Base-by-base conservation (phyloP, 306 rosid species). In the Heteromeles arbutifolia region DNA sequence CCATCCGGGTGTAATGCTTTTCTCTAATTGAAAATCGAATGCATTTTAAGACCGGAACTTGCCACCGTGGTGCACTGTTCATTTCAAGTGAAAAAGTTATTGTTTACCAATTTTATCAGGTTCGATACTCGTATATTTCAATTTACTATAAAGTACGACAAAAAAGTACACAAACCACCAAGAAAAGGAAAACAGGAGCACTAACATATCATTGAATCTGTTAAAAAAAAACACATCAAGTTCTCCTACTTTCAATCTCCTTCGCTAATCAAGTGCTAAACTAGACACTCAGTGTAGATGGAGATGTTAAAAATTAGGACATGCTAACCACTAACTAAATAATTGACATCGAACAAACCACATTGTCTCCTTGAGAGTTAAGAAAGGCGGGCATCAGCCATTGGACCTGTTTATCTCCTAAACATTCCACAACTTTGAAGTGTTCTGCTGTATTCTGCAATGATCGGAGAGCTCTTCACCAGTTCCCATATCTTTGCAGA, bases 401-500 rank as follows among this genome's bases (percentile, higher is more conserved):
- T 1, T 18, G 56, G 34, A 70, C 56, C 31, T 29, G 45, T 65
- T 82, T 86, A 91, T 79, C 89, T 91, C 90, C 92, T 87, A 65
- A 82, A 93, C 87, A 91, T 37, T 63, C 96, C 96, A 0, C 93
- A 87, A 71, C 82, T 82, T 68, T 85, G 92, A 78, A 91, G 97
- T 50, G 90, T 81, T 84, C 78, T 91, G 72, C 81, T 77, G 77
- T 93, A 93, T 69, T 91, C 97, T 24, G 81, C 78, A 73, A 93
- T 84, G 4, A 87, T 83, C 29, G 96, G 85, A 63, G 98, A 91
- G 87, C 54, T 89, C 79, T 86, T 93, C 79, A 91, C 88, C 69
- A 79, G 79, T 44, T 91, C 98, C 98, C 98, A 93, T 79, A 89
- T 90, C 84, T 91, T 90, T 59, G 87, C 93, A 15, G 96, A 88